These are phyloP conservation scores for Xylaria arbuscula DNA, from an alignment of 2,329 filamentous ascomycete genomes.

Conservation along the genomic window DNA sequence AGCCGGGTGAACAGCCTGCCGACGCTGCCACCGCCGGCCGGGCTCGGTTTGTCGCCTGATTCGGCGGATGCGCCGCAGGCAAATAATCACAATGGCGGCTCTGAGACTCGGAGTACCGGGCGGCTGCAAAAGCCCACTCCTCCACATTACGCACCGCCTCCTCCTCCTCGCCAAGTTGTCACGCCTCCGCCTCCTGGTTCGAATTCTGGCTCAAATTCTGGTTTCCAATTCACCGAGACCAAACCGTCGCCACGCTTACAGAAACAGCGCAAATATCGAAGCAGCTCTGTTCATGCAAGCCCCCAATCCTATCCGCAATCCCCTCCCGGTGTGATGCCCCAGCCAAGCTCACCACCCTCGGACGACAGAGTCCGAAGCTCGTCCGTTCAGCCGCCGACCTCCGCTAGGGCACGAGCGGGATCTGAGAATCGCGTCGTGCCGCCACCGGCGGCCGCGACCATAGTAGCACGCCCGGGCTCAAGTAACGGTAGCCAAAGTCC, in stretches of 20 bases:
- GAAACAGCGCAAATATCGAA: constrained; percentile 46
- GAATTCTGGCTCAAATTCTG: constrained; percentile 31
- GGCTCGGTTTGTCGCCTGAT: constrained; percentile 24
- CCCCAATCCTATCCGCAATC: constrained; percentile 23
- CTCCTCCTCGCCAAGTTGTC: constrained; percentile 38
- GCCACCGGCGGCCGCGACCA: constrained; percentile 33
- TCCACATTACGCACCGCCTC: constrained; percentile 37
- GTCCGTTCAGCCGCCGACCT: constrained; percentile 60
- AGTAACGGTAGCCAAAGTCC: constrained; percentile 59
- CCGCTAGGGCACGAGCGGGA: constrained; percentile 41
- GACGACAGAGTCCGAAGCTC: constrained; percentile 59
- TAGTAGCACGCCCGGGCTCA: constrained; percentile 48
- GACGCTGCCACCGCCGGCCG: constrained; percentile 28
- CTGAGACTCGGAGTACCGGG: constrained; percentile 23
- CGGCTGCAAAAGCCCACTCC: constrained; percentile 45
- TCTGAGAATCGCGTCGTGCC: constrained; percentile 51
- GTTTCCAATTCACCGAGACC: constrained; percentile 45
- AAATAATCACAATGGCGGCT: constrained; percentile 25
- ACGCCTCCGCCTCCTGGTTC: constrained; percentile 36
- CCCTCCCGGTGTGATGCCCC: constrained; percentile 39
- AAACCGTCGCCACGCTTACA: constrained; percentile 45
- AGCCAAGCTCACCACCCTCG: constrained; percentile 46
- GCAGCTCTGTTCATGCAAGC: constrained; percentile 44
- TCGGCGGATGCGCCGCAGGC: constrained; percentile 8
- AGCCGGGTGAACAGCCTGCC: constrained; percentile 39